These are phyloP conservation scores for Aspergillus avenaceus DNA, from an alignment of 495 filamentous ascomycete species.

Conservation along the genomic window DNA sequence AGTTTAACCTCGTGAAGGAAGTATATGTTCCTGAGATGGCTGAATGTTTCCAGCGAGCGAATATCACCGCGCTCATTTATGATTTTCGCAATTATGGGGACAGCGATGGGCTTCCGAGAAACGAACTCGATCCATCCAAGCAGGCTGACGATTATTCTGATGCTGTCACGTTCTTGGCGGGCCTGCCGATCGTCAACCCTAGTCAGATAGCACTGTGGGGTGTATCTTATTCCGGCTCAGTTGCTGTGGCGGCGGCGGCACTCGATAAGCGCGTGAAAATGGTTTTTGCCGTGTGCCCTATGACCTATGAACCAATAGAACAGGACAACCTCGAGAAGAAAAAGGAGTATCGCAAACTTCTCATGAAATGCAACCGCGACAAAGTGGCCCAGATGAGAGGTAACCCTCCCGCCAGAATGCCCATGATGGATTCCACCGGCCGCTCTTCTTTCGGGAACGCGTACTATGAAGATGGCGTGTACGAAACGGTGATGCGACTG, in stretches of 20 bases:
- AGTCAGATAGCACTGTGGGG: conserved; percentile 32
- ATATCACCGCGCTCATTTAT: conserved; percentile 24
- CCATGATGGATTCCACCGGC: too few relatives aligned
- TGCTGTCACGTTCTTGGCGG: conserved; percentile 26
- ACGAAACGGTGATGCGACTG: too few relatives aligned
- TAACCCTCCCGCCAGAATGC: too few relatives aligned
- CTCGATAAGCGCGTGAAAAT: conserved; percentile 32
- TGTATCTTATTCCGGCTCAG: conserved; percentile 24
- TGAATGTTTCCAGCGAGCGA: conserved; percentile 21
- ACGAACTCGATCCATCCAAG: conserved; percentile 25
- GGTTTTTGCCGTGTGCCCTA: conserved; percentile 24
- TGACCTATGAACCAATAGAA: too few relatives aligned
- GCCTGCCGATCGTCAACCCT: conserved; percentile 19
- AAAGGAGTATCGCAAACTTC: too few relatives aligned
- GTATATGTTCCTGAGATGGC: too few relatives aligned
- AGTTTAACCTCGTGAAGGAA: too few relatives aligned
- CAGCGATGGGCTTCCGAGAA: conserved; percentile 26
- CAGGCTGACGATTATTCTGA: conserved; percentile 27
- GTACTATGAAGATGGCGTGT: too few relatives aligned
- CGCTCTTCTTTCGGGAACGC: too few relatives aligned
- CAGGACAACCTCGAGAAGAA: too few relatives aligned
- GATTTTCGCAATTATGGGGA: conserved; percentile 33
- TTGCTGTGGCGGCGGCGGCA: conserved; percentile 26
- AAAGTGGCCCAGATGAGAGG: too few relatives aligned
- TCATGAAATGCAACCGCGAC: too few relatives aligned